Evolutionary conservation across 805 yeast species (phyloP).

Genomic region (Ogataea trehaloabstinens): DNA sequence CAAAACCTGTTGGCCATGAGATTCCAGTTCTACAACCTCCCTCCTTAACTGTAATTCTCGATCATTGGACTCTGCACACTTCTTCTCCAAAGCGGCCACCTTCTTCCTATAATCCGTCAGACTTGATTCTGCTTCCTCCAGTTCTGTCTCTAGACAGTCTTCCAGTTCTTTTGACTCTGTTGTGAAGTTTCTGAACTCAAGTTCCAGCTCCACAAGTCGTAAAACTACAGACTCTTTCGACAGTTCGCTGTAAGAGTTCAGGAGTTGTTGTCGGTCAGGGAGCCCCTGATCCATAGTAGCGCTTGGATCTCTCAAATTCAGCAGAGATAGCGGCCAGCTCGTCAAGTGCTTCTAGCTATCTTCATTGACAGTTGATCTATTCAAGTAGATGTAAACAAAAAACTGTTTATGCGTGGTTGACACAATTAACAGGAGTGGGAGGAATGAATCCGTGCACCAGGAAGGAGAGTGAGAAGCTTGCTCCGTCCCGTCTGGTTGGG

Average conservation of each 20-base stretch:
- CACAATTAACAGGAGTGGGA: no score
- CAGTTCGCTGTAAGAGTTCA: constrained; percentile 6
- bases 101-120: no score
- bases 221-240: constrained; percentile 13
- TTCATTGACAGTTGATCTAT: no score
- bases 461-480: no score
- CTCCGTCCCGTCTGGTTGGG: no score
- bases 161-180: constrained; percentile 25
- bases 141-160: constrained; percentile 23
- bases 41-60: constrained; percentile 4
- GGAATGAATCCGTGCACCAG: no score
- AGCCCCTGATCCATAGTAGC: no score
- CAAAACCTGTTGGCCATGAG: constrained; percentile 1
- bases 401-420: no score
- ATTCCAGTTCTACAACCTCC: constrained; percentile 8
- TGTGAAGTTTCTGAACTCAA: constrained; percentile 20
- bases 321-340: no score
- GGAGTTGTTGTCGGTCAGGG: constrained; percentile 1
- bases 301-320: no score
- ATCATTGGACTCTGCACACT: neutral
- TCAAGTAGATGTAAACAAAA: no score
- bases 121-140: constrained; percentile 5
- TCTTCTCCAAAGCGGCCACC: neutral
- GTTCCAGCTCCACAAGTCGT: constrained; percentile 19
- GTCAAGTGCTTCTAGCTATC: no score